A percentile compares a stretch with the other conserved stretches of the same genome.
phyloP scores from a whole-genome alignment of 169 alveolate species.

The Plasmodium vivax region DNA sequence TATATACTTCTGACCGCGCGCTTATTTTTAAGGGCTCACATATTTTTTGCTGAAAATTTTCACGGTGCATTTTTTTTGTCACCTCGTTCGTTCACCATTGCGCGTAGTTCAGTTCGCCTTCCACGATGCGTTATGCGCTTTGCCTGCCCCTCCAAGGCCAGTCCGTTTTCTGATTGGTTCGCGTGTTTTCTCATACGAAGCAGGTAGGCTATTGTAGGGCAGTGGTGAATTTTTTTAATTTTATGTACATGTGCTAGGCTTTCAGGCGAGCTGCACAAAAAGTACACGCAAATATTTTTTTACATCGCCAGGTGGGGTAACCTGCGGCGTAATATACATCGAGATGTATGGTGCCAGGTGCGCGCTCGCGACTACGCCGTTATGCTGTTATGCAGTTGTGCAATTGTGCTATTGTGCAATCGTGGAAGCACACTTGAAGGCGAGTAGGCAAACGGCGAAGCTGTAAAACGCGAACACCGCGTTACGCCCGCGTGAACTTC shows the following conservation, averaged over 20 bases:
- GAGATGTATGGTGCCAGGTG: background rate
- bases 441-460: background rate
- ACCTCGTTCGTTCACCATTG: background rate
- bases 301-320: background rate
- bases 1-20: background rate
- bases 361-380: background rate
- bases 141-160: background rate
- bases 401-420: background rate
- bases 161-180: too few relatives aligned
- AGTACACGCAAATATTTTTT: background rate
- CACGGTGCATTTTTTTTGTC: background rate
- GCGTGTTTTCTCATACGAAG: background rate
- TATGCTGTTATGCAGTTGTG: too few relatives aligned
- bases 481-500: background rate
- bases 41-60: background rate
- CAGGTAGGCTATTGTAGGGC: background rate
- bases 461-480: background rate
- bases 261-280: background rate
- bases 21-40: background rate
- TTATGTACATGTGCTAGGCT: background rate
- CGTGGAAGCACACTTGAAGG: background rate
- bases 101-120: background rate
- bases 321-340: background rate
- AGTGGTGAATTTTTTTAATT: background rate
- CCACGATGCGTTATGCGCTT: background rate